Evolutionary conservation across 768 basidiomycete species (phyloP), one percentile per base, ranked within the genome.

Genomic region (Mycena crocata): DNA sequence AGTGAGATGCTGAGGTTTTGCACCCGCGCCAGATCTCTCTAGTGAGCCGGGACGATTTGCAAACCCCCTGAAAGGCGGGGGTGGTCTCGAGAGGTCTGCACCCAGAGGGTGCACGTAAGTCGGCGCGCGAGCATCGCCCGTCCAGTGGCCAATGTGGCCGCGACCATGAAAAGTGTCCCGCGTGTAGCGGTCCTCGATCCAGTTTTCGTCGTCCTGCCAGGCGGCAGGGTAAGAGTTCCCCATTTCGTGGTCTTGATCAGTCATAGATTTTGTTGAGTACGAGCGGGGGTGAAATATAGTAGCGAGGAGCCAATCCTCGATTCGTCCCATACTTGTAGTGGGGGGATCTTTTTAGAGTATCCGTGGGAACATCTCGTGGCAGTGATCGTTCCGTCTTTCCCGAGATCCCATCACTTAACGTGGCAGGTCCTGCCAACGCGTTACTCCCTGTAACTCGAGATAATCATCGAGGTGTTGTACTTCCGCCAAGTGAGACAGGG

Each of bases 121-220:
- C 4, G 28, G 30, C 13, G 12, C 5, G 28, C 14, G 12, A 15
- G 30, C 49, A 19, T 31, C 28, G 17, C 49, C 49, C 12, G 28
- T n/a, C 30, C 28, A 51, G 17, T 51, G 32, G 31, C 49, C 49
- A 9, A 12, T 6, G 5, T 4, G 4, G 3, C 19, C 9, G 14
- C 49, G 49, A 10, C 19, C 49, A n/a, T 31, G 23, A 8, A n/a
- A 17, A 4, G 5, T 19, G 3, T 17, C 30, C 3, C 30, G 28
- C 15, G 4, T n/a, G 14, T 26, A 34, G 3, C 35, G 34, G 52
- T 55, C 52, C 15, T 37, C 52, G 35, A 55, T 55, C 34, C 32
- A 55, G 32, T 55, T 55, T 17, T 35, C 52, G 65, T 60, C 80
- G 79, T 51, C 28, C 5, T 26, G 17, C n/a, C 24, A 24, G 12